Evolutionary conservation across 2,329 filamentous ascomycete genomes (phyloP).

Genomic region (Camillea tinctor): DNA sequence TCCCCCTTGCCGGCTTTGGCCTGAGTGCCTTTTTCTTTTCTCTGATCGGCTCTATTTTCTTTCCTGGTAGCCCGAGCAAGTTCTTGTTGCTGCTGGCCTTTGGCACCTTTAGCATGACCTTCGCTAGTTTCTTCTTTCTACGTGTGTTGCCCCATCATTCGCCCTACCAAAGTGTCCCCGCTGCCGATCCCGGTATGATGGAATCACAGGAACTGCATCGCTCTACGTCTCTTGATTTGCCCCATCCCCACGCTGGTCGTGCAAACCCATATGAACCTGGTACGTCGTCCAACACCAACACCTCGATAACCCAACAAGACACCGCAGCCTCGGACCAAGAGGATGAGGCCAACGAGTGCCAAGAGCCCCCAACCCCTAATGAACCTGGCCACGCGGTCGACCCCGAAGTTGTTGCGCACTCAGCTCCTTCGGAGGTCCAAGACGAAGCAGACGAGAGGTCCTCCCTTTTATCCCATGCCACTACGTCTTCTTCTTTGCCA

Average conservation of each 20-base stretch:
- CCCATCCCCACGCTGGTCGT: conserved; percentile 39
- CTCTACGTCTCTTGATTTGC: conserved; percentile 43
- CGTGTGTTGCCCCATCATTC: conserved; percentile 61
- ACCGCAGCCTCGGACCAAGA: conserved; percentile 24
- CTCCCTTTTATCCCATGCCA: conserved; percentile 70
- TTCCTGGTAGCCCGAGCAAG: conserved; percentile 78
- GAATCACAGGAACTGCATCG: conserved; percentile 42
- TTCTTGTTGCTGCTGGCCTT: conserved; percentile 78
- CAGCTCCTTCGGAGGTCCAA: conserved; percentile 16
- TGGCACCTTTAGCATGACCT: conserved; percentile 74
- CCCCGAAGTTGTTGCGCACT: conserved; percentile 15
- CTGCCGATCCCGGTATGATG: conserved; percentile 33
- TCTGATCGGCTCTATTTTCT: conserved; percentile 69
- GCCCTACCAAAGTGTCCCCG: conserved; percentile 56
- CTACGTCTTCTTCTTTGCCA: conserved; percentile 47
- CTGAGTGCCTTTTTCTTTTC: conserved; percentile 97
- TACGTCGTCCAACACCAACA: conserved; percentile 52
- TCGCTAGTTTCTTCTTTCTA: conserved; percentile 81
- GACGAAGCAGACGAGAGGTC: conserved; percentile 69
- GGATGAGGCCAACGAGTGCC: conserved; percentile 19
- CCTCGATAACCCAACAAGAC: conserved; percentile 26
- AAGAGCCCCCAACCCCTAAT: conserved; percentile 11
- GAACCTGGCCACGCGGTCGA: conserved; percentile 21
- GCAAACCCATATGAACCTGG: conserved; percentile 57
- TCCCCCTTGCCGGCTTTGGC: conserved; percentile 89